Evolutionary conservation across 768 basidiomycete species (phyloP).

Genomic region (Lactarius sp.): DNA sequence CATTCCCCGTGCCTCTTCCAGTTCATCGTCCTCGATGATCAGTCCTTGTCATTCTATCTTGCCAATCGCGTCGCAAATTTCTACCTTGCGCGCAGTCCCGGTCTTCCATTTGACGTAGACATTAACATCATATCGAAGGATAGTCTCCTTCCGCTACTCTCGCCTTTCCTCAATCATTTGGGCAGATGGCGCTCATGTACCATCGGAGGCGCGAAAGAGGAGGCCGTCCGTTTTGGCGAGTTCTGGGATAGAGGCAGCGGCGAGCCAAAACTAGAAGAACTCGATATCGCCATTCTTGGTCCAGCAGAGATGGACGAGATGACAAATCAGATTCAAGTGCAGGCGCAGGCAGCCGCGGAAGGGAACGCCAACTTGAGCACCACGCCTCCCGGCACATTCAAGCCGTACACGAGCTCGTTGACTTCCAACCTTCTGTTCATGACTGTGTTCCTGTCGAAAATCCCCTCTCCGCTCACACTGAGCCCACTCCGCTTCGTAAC

Average conservation of each 20-base stretch:
- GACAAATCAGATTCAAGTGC: slow-evolving; percentile 6
- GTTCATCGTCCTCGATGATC: slow-evolving; percentile 47
- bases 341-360: not conserved
- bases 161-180: slow-evolving; percentile 53
- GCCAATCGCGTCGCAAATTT: slow-evolving; percentile 46
- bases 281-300: slow-evolving; percentile 27
- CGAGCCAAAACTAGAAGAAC: slow-evolving; percentile 26
- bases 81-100: slow-evolving; percentile 51
- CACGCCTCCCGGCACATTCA: slow-evolving; percentile 13
- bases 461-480: slow-evolving; percentile 45
- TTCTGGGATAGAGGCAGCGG: slow-evolving; percentile 23
- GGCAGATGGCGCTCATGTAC: slow-evolving; percentile 54
- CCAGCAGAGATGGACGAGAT: slow-evolving; percentile 19
- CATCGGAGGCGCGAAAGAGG: slow-evolving; percentile 38
- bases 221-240: slow-evolving; percentile 31
- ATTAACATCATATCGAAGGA: slow-evolving; percentile 46
- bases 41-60: slow-evolving; percentile 32
- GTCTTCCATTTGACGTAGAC: slow-evolving; percentile 52
- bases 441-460: slow-evolving; percentile 44
- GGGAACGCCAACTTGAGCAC: not conserved
- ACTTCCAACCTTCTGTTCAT: slow-evolving; percentile 32
- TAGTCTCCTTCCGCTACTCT: slow-evolving; percentile 55
- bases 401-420: slow-evolving; percentile 22
- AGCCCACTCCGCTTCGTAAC: slow-evolving; percentile 51
- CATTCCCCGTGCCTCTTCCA: slow-evolving; percentile 60